These are phyloP conservation scores for Odontarrhena argentea DNA, from an alignment of 345 rosid genomes.

Conservation along the genomic window DNA sequence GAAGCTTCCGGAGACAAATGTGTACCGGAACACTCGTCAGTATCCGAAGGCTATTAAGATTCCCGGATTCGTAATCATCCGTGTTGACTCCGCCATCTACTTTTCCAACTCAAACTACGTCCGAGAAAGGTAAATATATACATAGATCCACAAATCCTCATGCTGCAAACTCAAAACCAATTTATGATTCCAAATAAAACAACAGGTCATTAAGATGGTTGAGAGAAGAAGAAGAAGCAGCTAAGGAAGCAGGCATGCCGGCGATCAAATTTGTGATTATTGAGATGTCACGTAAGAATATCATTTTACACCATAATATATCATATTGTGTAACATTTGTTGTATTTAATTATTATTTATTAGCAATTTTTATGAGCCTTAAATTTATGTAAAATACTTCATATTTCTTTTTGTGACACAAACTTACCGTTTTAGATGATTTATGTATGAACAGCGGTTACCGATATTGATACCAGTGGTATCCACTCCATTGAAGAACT, in stretches of 20 bases:
- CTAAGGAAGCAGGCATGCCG: slow-evolving; percentile 44
- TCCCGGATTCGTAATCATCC: slow-evolving; percentile 68
- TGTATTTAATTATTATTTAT: background rate
- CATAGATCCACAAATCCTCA: too few species aligned
- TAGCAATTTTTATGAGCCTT: background rate
- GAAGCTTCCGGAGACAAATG: slow-evolving; percentile 61
- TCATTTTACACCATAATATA: background rate
- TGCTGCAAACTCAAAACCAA: too few species aligned
- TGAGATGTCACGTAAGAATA: slow-evolving; percentile 77
- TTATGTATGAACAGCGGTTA: slow-evolving; percentile 57
- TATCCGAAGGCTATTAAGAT: slow-evolving; percentile 71
- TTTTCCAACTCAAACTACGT: slow-evolving; percentile 86
- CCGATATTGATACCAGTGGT: slow-evolving; percentile 89
- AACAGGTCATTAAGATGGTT: slow-evolving; percentile 76
- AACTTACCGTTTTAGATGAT: background rate
- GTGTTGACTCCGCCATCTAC: slow-evolving; percentile 88
- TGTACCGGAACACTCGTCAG: slow-evolving; percentile 67
- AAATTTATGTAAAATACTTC: background rate
- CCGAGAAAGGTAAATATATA: slow-evolving; percentile 55
- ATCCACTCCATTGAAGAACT: slow-evolving; percentile 77
- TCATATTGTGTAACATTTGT: background rate
- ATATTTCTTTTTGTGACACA: background rate
- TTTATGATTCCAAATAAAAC: too few species aligned
- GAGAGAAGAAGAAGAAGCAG: slow-evolving; percentile 58
- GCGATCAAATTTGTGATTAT: slow-evolving; percentile 58